These are phyloP conservation scores for Agroathelia rolfsii DNA, from an alignment of 1,284 basidiomycete species.

Conservation along the genomic window DNA sequence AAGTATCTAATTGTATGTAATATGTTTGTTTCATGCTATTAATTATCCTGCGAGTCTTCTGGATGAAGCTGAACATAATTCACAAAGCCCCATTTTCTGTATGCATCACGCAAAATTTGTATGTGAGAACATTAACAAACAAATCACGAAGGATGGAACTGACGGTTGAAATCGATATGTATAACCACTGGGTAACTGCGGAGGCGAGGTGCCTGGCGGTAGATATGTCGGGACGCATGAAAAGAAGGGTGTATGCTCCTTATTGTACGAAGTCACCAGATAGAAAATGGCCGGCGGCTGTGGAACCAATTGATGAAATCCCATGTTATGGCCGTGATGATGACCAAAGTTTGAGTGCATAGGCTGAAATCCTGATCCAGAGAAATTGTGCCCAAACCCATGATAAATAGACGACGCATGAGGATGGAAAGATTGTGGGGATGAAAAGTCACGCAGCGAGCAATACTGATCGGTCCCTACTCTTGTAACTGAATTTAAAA, in stretches of 20 bases:
- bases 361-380: slow-evolving; percentile 8
- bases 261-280: slow-evolving; percentile 24
- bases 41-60: too few species aligned
- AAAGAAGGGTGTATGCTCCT: slow-evolving; percentile 26
- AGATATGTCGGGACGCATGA: slow-evolving; percentile 21
- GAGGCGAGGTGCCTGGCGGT: slow-evolving; percentile 13
- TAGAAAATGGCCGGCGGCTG: slow-evolving; percentile 27
- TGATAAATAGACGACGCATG: too few species aligned
- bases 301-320: slow-evolving; percentile 13
- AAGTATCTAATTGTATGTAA: too few species aligned
- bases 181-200: slow-evolving; percentile 23
- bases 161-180: slow-evolving; percentile 28
- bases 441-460: slow-evolving; percentile 24
- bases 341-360: slow-evolving; percentile 1
- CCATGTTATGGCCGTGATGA: slow-evolving; percentile 11
- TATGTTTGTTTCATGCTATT: too few species aligned
- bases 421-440: slow-evolving; percentile 10
- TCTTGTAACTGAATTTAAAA: slow-evolving; percentile 22
- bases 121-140: not conserved
- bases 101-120: slow-evolving; percentile 4
- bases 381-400: too few species aligned
- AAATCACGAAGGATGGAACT: slow-evolving; percentile 9
- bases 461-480: slow-evolving; percentile 28
- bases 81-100: slow-evolving; percentile 20
- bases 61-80: slow-evolving; percentile 20